Base-by-base conservation (phyloP, 2,329 filamentous ascomycete species). In the Paraphaeosphaeria sporulosa region DNA sequence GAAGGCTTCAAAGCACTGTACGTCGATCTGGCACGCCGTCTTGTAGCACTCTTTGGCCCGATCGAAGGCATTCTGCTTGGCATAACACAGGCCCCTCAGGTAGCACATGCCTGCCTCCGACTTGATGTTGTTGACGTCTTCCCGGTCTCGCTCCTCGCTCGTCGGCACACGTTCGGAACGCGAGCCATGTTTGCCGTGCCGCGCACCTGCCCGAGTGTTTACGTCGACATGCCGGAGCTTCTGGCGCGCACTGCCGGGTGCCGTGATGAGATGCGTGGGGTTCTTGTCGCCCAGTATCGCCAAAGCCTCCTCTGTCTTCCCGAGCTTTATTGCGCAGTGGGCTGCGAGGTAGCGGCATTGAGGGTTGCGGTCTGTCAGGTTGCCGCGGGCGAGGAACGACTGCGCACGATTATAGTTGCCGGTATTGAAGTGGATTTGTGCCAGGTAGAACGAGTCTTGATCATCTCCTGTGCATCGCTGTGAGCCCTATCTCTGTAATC, bases 101-200 rank as follows among this genome's bases (percentile, higher is more conserved):
- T 96, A 97, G 81, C 95, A 99, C 94, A 99, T 99, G 73, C 91
- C 93, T 0, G 95, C 95, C 80, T 99, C 94, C 70, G 95, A 96
- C 61, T 92, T 90, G 60, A 96, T 84, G 73, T 90, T 92, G 44
- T 86, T 87, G 9, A 86, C 84, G 65, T 94, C 90, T 67, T 94
- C 92, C 56, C 87, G 78, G 55, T 88, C 87, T 58, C 86, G 79
- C 72, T 89, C 84, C 72, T 90, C 87, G 65, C 83, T 85, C 46
- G 84, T 82, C 61, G 88, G 86, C 27, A 81, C 79, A 23, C 86
- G 79, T 46, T 86, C 85, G 56, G 77, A 80, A 58, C 82, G 80
- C 42, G 79, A 76, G 4, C 72, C 78, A 49, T 71, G 78, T 74
- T 82, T 86, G 63, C 67, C 71, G 66, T 76, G 71, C 44, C 72